phyloP scores from a whole-genome alignment of 352 stramenopile genomes.

The Pythium plurisporium region DNA sequence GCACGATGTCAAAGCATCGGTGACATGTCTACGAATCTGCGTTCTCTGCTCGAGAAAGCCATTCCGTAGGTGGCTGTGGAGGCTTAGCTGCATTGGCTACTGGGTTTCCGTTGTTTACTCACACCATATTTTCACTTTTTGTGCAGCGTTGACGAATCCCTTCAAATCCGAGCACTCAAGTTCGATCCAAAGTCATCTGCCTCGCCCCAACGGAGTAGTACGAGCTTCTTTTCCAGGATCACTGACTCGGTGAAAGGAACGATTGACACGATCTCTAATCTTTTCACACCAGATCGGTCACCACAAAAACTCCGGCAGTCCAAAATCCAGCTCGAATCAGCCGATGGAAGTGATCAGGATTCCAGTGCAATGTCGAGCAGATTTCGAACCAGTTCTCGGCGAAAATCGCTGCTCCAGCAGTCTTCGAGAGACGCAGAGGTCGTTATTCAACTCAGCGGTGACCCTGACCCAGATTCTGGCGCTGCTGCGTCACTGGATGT shows the following conservation, averaged over 20 bases:
- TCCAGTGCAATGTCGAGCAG: conserved; percentile 11
- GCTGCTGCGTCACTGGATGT: neutral
- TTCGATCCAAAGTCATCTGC: neutral
- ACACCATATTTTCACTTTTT: neutral
- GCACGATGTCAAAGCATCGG: conserved; percentile 57
- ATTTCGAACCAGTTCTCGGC: conserved; percentile 20
- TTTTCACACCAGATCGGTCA: conserved; percentile 22
- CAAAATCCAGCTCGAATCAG: conserved; percentile 7
- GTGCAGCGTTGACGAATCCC: neutral
- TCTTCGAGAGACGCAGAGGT: conserved; percentile 18
- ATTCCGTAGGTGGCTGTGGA: conserved; percentile 36
- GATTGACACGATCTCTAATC: conserved; percentile 25
- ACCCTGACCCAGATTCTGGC: neutral
- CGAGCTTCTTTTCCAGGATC: conserved; percentile 21
- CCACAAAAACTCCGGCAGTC: conserved; percentile 15
- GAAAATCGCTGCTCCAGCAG: conserved; percentile 17
- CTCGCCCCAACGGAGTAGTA: conserved; percentile 12
- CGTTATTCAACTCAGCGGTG: conserved; percentile 17
- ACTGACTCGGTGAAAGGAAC: conserved; percentile 24
- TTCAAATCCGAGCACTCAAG: conserved; percentile 4
- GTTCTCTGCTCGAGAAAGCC: conserved; percentile 25
- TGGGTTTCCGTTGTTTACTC: neutral
- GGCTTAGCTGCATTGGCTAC: neutral
- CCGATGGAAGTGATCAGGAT: conserved; percentile 11
- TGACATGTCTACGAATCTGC: conserved; percentile 35